Evolutionary conservation across 2,329 filamentous ascomycete genomes (phyloP).

Genomic region (Hyphodiscus sp.): DNA sequence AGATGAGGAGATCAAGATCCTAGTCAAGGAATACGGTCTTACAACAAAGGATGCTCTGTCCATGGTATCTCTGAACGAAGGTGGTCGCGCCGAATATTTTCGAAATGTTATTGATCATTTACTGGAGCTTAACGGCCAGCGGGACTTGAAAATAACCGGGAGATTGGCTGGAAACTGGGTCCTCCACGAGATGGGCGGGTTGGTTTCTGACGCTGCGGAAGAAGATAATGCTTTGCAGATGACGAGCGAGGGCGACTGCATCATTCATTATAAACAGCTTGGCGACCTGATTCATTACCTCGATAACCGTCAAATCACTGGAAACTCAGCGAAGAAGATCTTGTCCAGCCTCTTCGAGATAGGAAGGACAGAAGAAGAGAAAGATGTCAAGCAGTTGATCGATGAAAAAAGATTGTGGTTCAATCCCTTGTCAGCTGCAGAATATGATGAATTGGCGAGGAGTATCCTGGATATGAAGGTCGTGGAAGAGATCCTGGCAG

Average conservation of each 20-base stretch:
- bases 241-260: constrained; percentile 19
- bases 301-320: constrained; percentile 39
- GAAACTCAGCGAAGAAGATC: constrained; percentile 53
- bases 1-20: constrained; percentile 58
- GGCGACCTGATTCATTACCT: constrained; percentile 39
- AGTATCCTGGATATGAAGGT: constrained; percentile 49
- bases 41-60: constrained; percentile 78
- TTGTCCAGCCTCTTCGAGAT: constrained; percentile 45
- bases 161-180: constrained; percentile 58
- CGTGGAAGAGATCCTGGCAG: constrained; percentile 53
- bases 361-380: constrained; percentile 31
- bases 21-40: constrained; percentile 60
- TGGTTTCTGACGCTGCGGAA: constrained; percentile 44
- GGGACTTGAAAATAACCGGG: constrained; percentile 30
- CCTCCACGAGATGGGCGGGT: constrained; percentile 66
- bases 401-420: constrained; percentile 49
- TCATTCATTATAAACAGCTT: constrained; percentile 27
- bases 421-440: constrained; percentile 45
- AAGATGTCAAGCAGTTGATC: constrained; percentile 45
- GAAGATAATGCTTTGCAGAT: constrained; percentile 22
- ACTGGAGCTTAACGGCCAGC: not conserved
- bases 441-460: constrained; percentile 49
- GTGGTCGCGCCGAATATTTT: constrained; percentile 76
- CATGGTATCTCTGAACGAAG: constrained; percentile 69
- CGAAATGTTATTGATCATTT: constrained; percentile 52